Evolutionary conservation across 148 eudicot genomes (phyloP).

Genomic region (Amaranthus cruentus): DNA sequence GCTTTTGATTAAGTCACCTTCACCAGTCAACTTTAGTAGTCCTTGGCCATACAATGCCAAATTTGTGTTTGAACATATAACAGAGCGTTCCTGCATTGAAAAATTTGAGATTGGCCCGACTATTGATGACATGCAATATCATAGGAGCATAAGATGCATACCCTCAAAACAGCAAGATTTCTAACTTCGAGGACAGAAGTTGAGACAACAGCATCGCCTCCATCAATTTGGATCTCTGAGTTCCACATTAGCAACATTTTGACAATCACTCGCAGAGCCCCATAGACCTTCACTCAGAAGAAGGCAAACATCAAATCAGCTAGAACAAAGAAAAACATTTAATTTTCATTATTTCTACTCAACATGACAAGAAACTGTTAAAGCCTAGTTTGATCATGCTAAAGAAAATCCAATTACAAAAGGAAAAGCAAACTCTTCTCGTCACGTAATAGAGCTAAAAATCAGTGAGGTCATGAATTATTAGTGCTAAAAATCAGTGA

Average conservation of each 20-base stretch:
- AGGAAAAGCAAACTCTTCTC: not conserved
- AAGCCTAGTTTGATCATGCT: not conserved
- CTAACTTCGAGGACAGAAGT: constrained; percentile 74
- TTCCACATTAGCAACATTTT: constrained; percentile 89
- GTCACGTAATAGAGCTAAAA: not conserved
- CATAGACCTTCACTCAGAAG: constrained; percentile 59
- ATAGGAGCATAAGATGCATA: constrained; percentile 21
- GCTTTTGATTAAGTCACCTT: constrained; percentile 74
- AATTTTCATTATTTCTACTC: not conserved
- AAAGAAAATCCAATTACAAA: not conserved
- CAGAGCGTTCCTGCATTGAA: constrained; percentile 60
- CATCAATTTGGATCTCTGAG: constrained; percentile 63
- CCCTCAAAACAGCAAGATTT: constrained; percentile 75
- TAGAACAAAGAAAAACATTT: not conserved
- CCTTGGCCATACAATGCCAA: constrained; percentile 83
- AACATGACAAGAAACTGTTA: not conserved
- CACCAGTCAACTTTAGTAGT: constrained; percentile 56
- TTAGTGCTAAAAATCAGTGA: not conserved
- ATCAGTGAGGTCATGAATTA: not conserved
- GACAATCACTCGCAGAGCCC: constrained; percentile 69
- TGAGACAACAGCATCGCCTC: constrained; percentile 52
- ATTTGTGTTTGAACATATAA: constrained; percentile 66
- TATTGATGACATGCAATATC: not conserved
- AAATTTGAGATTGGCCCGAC: constrained; percentile 6
- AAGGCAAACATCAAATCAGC: not conserved